These are phyloP conservation scores for Neoboletus magnificus DNA, from an alignment of 768 basidiomycete genomes.

Conservation along the genomic window DNA sequence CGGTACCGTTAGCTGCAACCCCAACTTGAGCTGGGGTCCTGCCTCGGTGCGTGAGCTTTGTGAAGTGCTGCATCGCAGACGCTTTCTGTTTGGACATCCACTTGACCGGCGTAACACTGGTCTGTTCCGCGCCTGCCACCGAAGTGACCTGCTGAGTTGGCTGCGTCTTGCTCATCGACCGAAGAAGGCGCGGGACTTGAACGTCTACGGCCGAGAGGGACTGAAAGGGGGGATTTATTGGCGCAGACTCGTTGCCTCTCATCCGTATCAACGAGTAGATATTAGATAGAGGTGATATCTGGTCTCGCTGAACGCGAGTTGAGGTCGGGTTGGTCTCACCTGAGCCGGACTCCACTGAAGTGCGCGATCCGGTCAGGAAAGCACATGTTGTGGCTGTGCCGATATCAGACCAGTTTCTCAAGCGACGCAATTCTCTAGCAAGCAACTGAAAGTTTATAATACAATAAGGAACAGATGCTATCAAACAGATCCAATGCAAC, in stretches of 20 bases:
- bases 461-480: background rate
- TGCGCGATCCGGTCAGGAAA: background rate
- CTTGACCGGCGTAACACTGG: background rate
- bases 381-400: conserved; percentile 17
- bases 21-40: background rate
- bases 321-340: background rate
- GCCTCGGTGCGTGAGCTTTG: conserved; percentile 15
- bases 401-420: background rate
- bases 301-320: background rate
- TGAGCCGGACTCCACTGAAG: background rate
- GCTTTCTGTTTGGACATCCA: conserved; percentile 17
- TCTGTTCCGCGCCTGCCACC: conserved; percentile 1
- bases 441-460: background rate
- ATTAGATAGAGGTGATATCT: background rate
- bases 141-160: conserved; percentile 14
- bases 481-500: conserved; percentile 48
- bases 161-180: conserved; percentile 19
- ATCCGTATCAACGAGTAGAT: background rate
- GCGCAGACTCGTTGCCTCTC: conserved; percentile 2
- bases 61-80: conserved; percentile 14
- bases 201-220: background rate
- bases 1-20: background rate
- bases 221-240: background rate
- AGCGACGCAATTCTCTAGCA: background rate
- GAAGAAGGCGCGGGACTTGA: conserved; percentile 16